Percentiles rank a stretch among this genome's conserved stretches.
These are phyloP conservation scores for Hyphopichia khmerensis DNA, from an alignment of 1,139 yeast genomes.

Conservation along the genomic window DNA sequence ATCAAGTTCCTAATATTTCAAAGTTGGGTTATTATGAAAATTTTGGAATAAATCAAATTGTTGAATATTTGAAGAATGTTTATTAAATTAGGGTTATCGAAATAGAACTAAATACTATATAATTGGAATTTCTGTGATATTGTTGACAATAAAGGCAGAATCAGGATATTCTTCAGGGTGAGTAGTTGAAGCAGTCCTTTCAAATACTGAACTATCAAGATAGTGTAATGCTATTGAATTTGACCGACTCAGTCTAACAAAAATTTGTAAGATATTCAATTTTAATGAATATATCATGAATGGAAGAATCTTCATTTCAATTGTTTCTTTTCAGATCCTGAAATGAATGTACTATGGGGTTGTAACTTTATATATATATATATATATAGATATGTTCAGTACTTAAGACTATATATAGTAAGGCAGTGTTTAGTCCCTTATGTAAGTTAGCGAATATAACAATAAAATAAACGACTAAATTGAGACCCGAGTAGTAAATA, in stretches of 20 bases:
- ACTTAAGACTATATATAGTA: not conserved
- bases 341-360: too few relatives aligned
- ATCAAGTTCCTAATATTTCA: conserved; percentile 23
- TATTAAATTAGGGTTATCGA: too few relatives aligned
- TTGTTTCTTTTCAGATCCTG: not conserved
- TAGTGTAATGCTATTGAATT: conserved; percentile 31
- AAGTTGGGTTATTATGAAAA: conserved; percentile 29
- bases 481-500: not conserved
- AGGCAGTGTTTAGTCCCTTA: not conserved
- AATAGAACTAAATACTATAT: not conserved
- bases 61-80: not conserved
- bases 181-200: conserved; percentile 23
- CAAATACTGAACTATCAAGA: conserved; percentile 39
- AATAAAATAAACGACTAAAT: not conserved
- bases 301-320: conserved; percentile 31
- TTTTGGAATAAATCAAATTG: conserved; percentile 18
- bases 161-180: conserved; percentile 21
- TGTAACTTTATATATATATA: too few relatives aligned
- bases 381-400: too few relatives aligned
- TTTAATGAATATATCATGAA: conserved; percentile 37
- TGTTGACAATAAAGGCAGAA: conserved; percentile 17
- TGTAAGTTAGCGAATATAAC: not conserved
- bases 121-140: conserved; percentile 18
- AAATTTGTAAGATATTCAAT: conserved; percentile 35
- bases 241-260: conserved; percentile 36